phyloP scores from a whole-genome alignment of 192 early-diverging fungal genomes.

The Coemansia sp. region DNA sequence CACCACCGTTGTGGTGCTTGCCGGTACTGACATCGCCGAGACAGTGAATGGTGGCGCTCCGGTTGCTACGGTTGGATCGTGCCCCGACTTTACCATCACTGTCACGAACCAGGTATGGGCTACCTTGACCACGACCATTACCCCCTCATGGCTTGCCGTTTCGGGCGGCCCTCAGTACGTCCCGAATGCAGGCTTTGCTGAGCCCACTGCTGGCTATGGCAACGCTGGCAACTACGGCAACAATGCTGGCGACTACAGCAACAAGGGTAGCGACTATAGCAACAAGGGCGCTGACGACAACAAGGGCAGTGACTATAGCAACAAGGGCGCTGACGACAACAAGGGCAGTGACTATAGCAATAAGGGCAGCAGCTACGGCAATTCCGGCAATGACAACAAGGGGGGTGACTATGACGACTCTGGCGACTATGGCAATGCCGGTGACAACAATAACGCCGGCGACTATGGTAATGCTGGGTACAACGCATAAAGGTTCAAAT shows the following conservation, averaged over 20 bases:
- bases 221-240: conserved; percentile 3
- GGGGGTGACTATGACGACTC: neutral
- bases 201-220: conserved; percentile 1
- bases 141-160: conserved; percentile 38
- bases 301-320: neutral
- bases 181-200: neutral
- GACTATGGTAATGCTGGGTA: neutral
- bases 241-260: too few relatives aligned
- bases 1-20: conserved; percentile 37
- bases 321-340: neutral
- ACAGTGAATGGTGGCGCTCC: conserved; percentile 38
- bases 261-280: too few relatives aligned
- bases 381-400: neutral
- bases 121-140: conserved; percentile 35
- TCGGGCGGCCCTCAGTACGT: conserved; percentile 7
- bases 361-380: neutral
- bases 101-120: conserved; percentile 40
- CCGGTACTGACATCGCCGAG: conserved; percentile 28
- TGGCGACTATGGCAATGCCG: neutral
- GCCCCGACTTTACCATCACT: conserved; percentile 48
- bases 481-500: neutral
- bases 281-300: neutral
- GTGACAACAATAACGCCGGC: neutral
- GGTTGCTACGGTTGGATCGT: conserved; percentile 36
- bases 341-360: neutral